phyloP scores from a whole-genome alignment of 2,329 filamentous ascomycete species.

The Ophiostoma angusticollis region DNA sequence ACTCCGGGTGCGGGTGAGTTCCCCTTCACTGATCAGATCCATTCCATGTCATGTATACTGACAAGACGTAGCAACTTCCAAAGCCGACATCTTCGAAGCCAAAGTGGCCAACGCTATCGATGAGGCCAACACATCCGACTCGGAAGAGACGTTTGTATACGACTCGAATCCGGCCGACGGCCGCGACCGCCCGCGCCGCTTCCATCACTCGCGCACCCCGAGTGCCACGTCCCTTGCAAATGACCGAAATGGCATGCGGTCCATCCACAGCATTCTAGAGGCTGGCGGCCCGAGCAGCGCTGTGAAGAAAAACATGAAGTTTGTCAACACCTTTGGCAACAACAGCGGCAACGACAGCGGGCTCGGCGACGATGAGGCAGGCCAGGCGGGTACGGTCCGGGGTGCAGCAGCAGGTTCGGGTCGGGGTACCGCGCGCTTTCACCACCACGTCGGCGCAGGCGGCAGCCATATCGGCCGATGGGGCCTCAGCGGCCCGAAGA shows the following conservation, averaged over 20 bases:
- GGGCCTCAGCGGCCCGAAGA: constrained; percentile 54
- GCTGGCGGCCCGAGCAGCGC: constrained; percentile 31
- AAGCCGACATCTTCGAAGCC: constrained; percentile 95
- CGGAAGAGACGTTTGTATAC: constrained; percentile 97
- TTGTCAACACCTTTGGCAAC: constrained; percentile 66
- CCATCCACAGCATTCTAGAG: constrained; percentile 57
- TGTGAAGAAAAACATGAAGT: constrained; percentile 92
- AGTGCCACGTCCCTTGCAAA: constrained; percentile 79
- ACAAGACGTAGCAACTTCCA: constrained; percentile 58
- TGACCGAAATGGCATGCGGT: constrained; percentile 46
- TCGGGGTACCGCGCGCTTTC: constrained; percentile 57
- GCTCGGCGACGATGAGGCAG: constrained; percentile 53
- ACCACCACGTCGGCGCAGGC: constrained; percentile 44
- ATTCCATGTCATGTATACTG: background rate
- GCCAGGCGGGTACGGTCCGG: constrained; percentile 41
- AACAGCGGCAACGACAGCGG: constrained; percentile 41
- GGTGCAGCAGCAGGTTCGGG: constrained; percentile 49
- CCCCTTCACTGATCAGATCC: too few relatives aligned
- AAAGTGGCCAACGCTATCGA: constrained; percentile 94
- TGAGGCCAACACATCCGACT: constrained; percentile 91
- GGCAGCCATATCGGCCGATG: constrained; percentile 49
- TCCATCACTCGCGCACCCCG: constrained; percentile 73
- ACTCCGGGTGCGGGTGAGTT: constrained; percentile 60
- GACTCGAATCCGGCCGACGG: constrained; percentile 82
- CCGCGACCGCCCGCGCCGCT: constrained; percentile 53